phyloP scores from a whole-genome alignment of 257 asterid genomes.

The Datura wrightii region DNA sequence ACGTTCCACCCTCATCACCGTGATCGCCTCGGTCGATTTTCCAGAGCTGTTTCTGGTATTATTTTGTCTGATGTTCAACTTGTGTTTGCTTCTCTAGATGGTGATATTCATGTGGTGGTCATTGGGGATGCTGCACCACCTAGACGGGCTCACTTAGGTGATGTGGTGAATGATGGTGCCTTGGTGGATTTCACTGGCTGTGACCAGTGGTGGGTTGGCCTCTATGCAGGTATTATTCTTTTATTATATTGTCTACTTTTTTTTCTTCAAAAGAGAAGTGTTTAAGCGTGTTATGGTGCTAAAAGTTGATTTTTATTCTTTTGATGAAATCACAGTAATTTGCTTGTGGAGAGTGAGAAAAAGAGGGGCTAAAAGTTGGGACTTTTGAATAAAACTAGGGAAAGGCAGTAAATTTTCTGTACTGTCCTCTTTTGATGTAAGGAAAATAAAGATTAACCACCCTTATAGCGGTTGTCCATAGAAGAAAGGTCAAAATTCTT shows the following conservation, averaged over 20 bases:
- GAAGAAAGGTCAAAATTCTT: conserved; percentile 8
- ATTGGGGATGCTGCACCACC: conserved; percentile 44
- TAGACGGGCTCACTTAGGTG: conserved; percentile 70
- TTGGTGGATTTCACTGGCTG: conserved; percentile 83
- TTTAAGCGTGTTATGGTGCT: neutral
- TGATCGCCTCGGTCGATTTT: conserved; percentile 68
- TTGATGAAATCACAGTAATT: neutral
- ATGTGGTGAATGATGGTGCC: conserved; percentile 83
- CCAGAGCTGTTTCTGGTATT: conserved; percentile 69
- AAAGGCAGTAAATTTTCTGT: neutral
- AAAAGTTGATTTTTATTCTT: neutral
- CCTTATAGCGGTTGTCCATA: neutral
- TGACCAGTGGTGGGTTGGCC: conserved; percentile 94
- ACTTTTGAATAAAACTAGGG: neutral
- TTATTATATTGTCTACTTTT: neutral
- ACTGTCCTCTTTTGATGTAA: neutral
- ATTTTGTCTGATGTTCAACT: conserved; percentile 51
- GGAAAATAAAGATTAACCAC: neutral
- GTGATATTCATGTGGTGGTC: conserved; percentile 64
- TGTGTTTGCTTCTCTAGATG: conserved; percentile 70
- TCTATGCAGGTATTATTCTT: conserved; percentile 66
- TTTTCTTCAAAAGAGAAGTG: too few relatives aligned
- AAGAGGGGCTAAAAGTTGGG: neutral
- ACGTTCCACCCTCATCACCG: conserved; percentile 69
- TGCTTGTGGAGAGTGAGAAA: neutral